Percentiles rank a stretch among this genome's conserved stretches.
phyloP scores from a whole-genome alignment of 208 protist genomes.

The Acanthamoeba culbertsoni region DNA sequence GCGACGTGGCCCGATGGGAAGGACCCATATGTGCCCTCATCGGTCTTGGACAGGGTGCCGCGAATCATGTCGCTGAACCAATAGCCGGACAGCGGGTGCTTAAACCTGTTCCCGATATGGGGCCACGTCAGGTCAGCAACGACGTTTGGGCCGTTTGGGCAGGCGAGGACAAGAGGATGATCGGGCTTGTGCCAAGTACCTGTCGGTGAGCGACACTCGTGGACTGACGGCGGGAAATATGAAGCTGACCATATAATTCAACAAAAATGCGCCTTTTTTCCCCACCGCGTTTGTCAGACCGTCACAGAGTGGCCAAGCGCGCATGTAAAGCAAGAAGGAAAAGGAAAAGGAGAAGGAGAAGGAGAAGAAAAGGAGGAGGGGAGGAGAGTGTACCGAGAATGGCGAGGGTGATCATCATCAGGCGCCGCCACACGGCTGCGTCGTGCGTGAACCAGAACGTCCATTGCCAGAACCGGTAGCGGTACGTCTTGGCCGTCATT shows the following conservation, averaged over 20 bases:
- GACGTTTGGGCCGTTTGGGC: too few species aligned
- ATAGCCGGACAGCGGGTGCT: not conserved
- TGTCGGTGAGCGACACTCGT: not conserved
- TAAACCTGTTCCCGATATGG: not conserved
- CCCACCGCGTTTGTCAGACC: too few species aligned
- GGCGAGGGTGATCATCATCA: conserved; percentile 13
- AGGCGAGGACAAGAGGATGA: too few species aligned
- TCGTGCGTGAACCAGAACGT: conserved; percentile 39
- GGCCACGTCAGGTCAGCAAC: too few species aligned
- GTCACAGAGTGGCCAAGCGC: too few species aligned
- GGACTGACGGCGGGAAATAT: not conserved
- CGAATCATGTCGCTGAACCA: conserved; percentile 35
- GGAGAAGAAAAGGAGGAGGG: not conserved
- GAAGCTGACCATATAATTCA: conserved; percentile 39
- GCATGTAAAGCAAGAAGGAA: not conserved
- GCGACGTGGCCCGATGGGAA: conserved; percentile 11
- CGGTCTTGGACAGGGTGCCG: not conserved
- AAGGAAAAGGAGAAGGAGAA: not conserved
- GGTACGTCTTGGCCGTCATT: not conserved
- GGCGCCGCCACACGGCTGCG: not conserved
- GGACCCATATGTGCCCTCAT: conserved; percentile 28
- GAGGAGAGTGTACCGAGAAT: not conserved
- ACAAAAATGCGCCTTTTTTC: not conserved
- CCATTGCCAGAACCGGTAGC: conserved; percentile 32
- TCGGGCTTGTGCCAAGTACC: not conserved